These are phyloP conservation scores for Echeveria elegans DNA, from an alignment of 164 flowering plant species.

Conservation along the genomic window DNA sequence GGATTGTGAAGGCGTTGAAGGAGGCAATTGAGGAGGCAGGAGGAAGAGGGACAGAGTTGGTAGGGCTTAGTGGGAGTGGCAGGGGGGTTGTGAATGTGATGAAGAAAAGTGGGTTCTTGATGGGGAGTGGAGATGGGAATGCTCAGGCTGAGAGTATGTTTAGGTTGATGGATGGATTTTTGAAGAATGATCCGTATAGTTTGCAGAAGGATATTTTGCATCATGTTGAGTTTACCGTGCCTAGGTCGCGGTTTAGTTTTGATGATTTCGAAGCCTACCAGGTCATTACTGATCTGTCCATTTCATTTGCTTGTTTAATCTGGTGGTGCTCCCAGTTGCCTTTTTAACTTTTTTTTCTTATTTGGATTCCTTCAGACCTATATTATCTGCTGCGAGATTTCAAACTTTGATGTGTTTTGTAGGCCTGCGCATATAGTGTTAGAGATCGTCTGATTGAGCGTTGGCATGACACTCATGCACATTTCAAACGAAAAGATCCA, in stretches of 20 bases:
- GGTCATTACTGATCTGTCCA: slow-evolving; percentile 18
- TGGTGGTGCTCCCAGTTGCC: no score
- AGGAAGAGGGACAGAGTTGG: no score
- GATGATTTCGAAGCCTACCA: slow-evolving; percentile 66
- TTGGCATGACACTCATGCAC: slow-evolving; percentile 52
- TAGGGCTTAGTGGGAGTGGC: slow-evolving; percentile 5
- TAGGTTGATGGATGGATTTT: slow-evolving; percentile 42
- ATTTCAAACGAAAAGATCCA: slow-evolving; percentile 49
- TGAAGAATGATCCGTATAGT: slow-evolving; percentile 40
- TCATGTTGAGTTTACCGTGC: slow-evolving; percentile 55
- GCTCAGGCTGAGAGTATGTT: slow-evolving; percentile 47
- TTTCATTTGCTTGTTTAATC: no score
- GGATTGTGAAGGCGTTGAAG: slow-evolving; percentile 32
- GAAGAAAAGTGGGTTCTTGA: slow-evolving; percentile 26
- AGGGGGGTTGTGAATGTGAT: slow-evolving; percentile 32
- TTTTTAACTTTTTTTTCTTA: not conserved
- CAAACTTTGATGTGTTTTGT: slow-evolving; percentile 13
- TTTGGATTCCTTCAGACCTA: not conserved
- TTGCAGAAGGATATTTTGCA: slow-evolving; percentile 45
- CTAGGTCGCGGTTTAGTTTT: slow-evolving; percentile 43
- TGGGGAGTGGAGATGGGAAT: slow-evolving; percentile 16
- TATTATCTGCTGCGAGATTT: not conserved
- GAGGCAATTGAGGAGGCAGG: slow-evolving; percentile 30
- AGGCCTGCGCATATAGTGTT: slow-evolving; percentile 49
- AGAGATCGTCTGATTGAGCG: slow-evolving; percentile 56